A percentile compares a stretch with the other conserved stretches of the same genome.
Evolutionary conservation across 2,329 filamentous ascomycete genomes (phyloP).

Genomic region (Byssochlamys sp.): DNA sequence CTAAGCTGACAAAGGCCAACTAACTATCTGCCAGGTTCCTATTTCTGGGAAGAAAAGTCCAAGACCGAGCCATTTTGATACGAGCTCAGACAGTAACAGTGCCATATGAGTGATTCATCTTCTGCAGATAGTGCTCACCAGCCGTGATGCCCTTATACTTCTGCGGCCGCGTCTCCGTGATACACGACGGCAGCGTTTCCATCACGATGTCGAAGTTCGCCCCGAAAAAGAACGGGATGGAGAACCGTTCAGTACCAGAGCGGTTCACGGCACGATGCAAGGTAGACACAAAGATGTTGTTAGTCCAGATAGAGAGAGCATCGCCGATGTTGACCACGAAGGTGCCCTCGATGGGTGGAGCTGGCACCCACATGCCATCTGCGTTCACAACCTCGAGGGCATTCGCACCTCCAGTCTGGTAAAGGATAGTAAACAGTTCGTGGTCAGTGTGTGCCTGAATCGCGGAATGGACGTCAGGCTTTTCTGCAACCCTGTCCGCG

Average conservation of each 20-base stretch:
- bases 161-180: conserved; percentile 18
- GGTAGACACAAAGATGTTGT: conserved; percentile 32
- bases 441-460: conserved; percentile 31
- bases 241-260: conserved; percentile 27
- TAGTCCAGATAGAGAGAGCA: conserved; percentile 31
- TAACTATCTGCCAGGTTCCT: too few relatives aligned
- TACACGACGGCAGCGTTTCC: conserved; percentile 17
- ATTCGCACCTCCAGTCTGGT: conserved; percentile 24
- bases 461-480: not conserved
- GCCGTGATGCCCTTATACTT: conserved; percentile 23
- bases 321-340: conserved; percentile 36
- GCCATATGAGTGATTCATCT: not conserved
- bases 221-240: conserved; percentile 29
- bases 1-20: too few relatives aligned
- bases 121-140: conserved; percentile 19
- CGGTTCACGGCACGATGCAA: conserved; percentile 31
- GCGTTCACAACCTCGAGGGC: conserved; percentile 35
- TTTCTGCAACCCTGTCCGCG: not conserved
- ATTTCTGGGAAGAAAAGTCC: too few relatives aligned
- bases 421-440: conserved; percentile 34
- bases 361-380: conserved; percentile 29
- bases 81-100: not conserved
- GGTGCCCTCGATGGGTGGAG: conserved; percentile 25
- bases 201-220: conserved; percentile 10
- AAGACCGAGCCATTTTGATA: too few relatives aligned